A percentile compares a stretch with the other conserved stretches of the same genome.
Evolutionary conservation across 2,329 filamentous ascomycete genomes (phyloP).

Genomic region (Alternaria postmessia): DNA sequence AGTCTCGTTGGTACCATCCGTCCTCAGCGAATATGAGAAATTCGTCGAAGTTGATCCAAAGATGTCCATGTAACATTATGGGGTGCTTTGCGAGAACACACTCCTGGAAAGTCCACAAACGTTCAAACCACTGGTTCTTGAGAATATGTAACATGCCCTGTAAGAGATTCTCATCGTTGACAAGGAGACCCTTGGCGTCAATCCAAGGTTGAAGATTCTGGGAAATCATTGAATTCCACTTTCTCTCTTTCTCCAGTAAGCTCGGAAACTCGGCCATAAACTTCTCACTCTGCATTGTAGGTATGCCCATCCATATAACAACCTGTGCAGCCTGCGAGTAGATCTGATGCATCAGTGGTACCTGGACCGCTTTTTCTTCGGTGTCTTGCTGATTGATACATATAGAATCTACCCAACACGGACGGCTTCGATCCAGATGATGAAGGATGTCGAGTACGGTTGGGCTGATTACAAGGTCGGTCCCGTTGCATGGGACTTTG

Average conservation of each 20-base stretch:
- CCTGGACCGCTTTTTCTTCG: not conserved
- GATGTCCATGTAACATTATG: not conserved
- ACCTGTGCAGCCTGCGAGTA: not conserved
- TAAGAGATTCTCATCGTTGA: accelerated
- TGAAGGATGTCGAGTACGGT: not conserved
- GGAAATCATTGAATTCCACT: not conserved
- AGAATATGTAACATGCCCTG: not conserved
- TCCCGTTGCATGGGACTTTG: no score
- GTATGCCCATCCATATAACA: not conserved
- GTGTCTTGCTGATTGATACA: not conserved
- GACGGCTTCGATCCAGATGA: accelerated
- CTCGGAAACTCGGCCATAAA: not conserved
- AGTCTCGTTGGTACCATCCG: no score
- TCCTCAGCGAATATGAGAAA: no score
- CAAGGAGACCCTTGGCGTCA: no score
- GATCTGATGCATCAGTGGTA: not conserved
- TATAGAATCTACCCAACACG: not conserved
- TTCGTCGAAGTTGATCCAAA: not conserved
- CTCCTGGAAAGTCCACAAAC: not conserved
- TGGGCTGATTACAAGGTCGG: not conserved
- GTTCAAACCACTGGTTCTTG: not conserved
- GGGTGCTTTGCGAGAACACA: not conserved
- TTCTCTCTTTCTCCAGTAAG: not conserved
- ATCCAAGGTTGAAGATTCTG: not conserved
- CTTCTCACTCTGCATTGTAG: not conserved